Conservation (phyloP, 331 rosid genomes). For the Malus hybrid region DNA sequence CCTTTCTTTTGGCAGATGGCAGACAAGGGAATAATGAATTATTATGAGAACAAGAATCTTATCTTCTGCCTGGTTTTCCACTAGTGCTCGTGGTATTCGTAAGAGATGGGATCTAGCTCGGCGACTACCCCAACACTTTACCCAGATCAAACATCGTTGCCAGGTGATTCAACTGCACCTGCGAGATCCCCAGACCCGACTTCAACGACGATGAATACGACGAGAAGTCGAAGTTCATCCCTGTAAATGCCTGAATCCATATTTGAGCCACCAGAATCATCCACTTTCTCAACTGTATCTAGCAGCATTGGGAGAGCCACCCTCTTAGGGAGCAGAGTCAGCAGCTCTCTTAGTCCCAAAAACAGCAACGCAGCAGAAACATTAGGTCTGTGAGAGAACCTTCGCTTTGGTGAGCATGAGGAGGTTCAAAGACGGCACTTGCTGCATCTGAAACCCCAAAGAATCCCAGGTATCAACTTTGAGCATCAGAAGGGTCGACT, state of each 20-base stretch:
- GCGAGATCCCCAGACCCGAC: slow-evolving; percentile 66
- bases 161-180: slow-evolving; percentile 65
- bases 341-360: slow-evolving; percentile 62
- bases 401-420: slow-evolving; percentile 62
- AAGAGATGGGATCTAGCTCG: slow-evolving; percentile 58
- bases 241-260: slow-evolving; percentile 94
- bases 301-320: slow-evolving; percentile 46
- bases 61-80: too few relatives aligned
- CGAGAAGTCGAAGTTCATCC: slow-evolving; percentile 85
- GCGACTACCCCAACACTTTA: slow-evolving; percentile 81
- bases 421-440: slow-evolving; percentile 55
- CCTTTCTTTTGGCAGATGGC: too few relatives aligned
- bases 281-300: slow-evolving; percentile 85
- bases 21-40: too few relatives aligned
- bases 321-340: slow-evolving; percentile 43
- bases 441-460: slow-evolving; percentile 68
- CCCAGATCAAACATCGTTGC: slow-evolving; percentile 90
- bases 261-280: slow-evolving; percentile 68
- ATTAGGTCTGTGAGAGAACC: slow-evolving; percentile 48
- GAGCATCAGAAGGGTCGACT: slow-evolving; percentile 44
- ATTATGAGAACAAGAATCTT: too few relatives aligned
- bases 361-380: slow-evolving; percentile 18
- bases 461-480: slow-evolving; percentile 58
- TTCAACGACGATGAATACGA: slow-evolving; percentile 64
- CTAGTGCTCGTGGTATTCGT: too few relatives aligned